Base-by-base conservation (phyloP, 2,329 filamentous ascomycete species). In the Penicillium psychrosexuale region DNA sequence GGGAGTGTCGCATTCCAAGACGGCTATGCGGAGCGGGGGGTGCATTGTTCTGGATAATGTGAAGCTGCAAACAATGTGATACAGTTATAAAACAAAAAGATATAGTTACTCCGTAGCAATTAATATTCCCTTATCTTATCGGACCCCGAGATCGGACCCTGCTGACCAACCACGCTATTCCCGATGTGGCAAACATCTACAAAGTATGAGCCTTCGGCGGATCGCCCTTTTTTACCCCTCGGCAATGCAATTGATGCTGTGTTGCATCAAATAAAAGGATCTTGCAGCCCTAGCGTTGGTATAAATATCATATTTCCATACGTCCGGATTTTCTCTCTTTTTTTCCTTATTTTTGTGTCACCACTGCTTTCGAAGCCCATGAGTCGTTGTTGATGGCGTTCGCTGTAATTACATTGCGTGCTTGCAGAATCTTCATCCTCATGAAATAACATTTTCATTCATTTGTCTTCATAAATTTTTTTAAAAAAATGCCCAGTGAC, bases 1-100 rank as follows among this genome's bases (percentile, higher is more conserved):
- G 1, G 91, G 91, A 1, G 84, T 89, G 75, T 96, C 93, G 78
- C 89, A 88, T 79, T 96, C 90, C 63, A 97, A 85, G 64, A 97
- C 82, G 44, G 92, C 91, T 73, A 97, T 87, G 53, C 89, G 87
- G 62, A 93, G 76, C 30, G 83, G 83, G 15, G 66, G 55, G 40
- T 58, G 65, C 72, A 76, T 76, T 38, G 46, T 60, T 39, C 19
- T 3, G 27, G 40, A 30, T 31, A 12, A 33, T 19, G 30, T 30
- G 42, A 22, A 27, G 44, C 22, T 33, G 42, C 27, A 27, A 36
- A 27, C 4, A 15, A 13, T n/a, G 45, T 28, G 11, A 47, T 13
- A 36, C 44, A 27, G 31, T 19, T 22, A 15, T 34, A 13, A 45
- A 24, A 12, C 15, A 17, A 43, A 13, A 6, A 13, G 12, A 17